Evolutionary conservation across 148 eudicot genomes (phyloP).

Genomic region (Chenopodium formosanum): DNA sequence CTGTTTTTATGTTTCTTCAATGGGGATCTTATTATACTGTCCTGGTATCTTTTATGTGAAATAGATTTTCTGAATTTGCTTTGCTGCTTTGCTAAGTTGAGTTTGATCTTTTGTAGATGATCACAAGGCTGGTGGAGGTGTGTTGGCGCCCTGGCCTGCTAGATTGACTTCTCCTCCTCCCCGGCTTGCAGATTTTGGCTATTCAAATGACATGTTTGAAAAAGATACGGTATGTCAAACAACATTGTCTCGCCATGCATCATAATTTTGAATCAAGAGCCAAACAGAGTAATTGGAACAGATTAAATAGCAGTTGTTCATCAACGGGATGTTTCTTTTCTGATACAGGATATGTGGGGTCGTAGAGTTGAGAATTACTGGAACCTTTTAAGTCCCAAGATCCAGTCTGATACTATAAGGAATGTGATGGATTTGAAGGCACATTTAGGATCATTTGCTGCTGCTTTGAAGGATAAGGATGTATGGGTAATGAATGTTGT

Average conservation of each 20-base stretch:
- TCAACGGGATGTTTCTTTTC: conserved; percentile 3
- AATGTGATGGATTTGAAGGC: conserved; percentile 99
- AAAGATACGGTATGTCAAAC: conserved; percentile 74
- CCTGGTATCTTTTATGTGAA: not conserved
- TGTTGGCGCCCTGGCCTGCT: conserved; percentile 95
- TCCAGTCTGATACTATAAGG: conserved; percentile 66
- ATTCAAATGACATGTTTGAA: conserved; percentile 71
- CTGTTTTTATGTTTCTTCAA: not conserved
- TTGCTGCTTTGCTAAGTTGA: not conserved
- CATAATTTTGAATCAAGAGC: not conserved
- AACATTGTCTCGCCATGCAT: conserved; percentile 5
- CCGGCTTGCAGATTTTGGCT: conserved; percentile 95
- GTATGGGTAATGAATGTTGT: conserved; percentile 99
- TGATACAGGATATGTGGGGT: conserved; percentile 75
- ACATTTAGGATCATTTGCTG: conserved; percentile 90
- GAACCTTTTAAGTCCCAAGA: conserved; percentile 73
- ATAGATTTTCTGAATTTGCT: not conserved
- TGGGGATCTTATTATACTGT: not conserved
- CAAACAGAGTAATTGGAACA: not conserved
- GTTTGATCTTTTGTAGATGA: conserved; percentile 58
- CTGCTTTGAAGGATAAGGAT: conserved; percentile 85
- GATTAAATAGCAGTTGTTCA: not conserved
- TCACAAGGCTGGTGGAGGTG: conserved; percentile 77
- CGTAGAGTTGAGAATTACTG: conserved; percentile 82
- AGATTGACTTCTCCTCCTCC: conserved; percentile 92